These are phyloP conservation scores for Earliella scabrosa DNA, from an alignment of 1,284 basidiomycete genomes.

Conservation along the genomic window DNA sequence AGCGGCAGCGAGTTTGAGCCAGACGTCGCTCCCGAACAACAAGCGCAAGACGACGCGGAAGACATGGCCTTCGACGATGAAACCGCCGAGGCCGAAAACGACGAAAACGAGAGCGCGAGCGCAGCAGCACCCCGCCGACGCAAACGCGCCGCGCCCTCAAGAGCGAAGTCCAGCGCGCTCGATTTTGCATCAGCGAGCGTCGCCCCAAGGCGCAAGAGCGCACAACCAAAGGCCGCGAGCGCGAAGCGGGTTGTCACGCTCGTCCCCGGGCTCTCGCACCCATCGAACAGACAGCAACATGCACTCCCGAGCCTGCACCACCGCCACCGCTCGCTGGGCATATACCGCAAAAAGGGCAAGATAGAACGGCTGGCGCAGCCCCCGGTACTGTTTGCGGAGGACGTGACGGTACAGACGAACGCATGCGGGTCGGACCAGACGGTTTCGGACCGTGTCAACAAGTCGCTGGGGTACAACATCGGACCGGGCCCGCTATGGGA, in stretches of 20 bases:
- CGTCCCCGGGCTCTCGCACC: slow-evolving; percentile 31
- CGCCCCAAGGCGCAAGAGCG: slow-evolving; percentile 20
- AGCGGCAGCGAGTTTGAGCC: slow-evolving; percentile 51
- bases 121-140: slow-evolving; percentile 3
- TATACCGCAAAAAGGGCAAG: slow-evolving; percentile 51
- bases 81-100: slow-evolving; percentile 9
- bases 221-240: slow-evolving; percentile 7
- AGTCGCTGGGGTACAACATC: slow-evolving; percentile 71
- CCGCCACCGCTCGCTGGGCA: slow-evolving; percentile 65
- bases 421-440: slow-evolving; percentile 48
- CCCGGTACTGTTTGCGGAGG: slow-evolving; percentile 52
- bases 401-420: slow-evolving; percentile 40
- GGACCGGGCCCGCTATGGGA: slow-evolving; percentile 77
- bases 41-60: slow-evolving; percentile 27
- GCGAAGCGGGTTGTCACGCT: slow-evolving; percentile 29
- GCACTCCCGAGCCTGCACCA: slow-evolving; percentile 65
- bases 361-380: slow-evolving; percentile 57
- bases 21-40: slow-evolving; percentile 28
- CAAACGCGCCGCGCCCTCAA: slow-evolving; percentile 2
- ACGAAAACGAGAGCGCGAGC: slow-evolving; percentile 8
- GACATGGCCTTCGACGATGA: slow-evolving; percentile 23
- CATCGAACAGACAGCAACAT: slow-evolving; percentile 52
- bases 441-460: slow-evolving; percentile 54
- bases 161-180: slow-evolving; percentile 15
- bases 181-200: slow-evolving; percentile 13